Conservation (phyloP, 768 basidiomycete genomes). For the Favolaschia claudopus region DNA sequence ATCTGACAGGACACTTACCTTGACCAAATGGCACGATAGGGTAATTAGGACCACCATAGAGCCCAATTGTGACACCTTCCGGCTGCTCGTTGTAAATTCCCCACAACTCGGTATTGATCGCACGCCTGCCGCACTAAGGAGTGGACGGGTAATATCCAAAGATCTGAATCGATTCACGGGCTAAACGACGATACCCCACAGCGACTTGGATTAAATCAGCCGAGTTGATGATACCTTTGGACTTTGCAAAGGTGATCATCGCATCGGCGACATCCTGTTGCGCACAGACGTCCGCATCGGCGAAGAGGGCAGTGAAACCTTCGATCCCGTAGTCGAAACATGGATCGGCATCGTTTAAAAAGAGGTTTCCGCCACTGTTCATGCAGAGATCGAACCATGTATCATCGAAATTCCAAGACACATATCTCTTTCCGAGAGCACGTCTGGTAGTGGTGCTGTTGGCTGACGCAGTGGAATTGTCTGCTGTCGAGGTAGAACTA, state of each 20-base stretch:
- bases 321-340: slow-evolving; percentile 50
- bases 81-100: slow-evolving; percentile 51
- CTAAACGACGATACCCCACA: slow-evolving; percentile 49
- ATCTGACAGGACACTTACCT: slow-evolving; percentile 36
- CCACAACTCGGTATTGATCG: slow-evolving; percentile 49
- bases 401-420: slow-evolving; percentile 40
- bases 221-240: slow-evolving; percentile 46
- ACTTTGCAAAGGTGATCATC: slow-evolving; percentile 61
- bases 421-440: slow-evolving; percentile 3
- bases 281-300: slow-evolving; percentile 53
- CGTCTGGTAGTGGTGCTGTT: neutral
- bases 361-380: slow-evolving; percentile 49
- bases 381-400: slow-evolving; percentile 56
- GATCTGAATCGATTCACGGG: slow-evolving; percentile 52
- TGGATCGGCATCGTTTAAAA: slow-evolving; percentile 40
- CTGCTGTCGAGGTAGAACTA: slow-evolving; percentile 4
- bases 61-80: slow-evolving; percentile 49
- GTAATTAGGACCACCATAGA: slow-evolving; percentile 49
- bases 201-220: slow-evolving; percentile 51
- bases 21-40: slow-evolving; percentile 54
- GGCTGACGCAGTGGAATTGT: slow-evolving; percentile 24
- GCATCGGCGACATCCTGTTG: slow-evolving; percentile 57
- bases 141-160: slow-evolving; percentile 52
- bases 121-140: slow-evolving; percentile 51
- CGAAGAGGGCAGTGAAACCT: slow-evolving; percentile 53